Conservation (phyloP, 257 asterid genomes). For the Ligustrum vulgare region DNA sequence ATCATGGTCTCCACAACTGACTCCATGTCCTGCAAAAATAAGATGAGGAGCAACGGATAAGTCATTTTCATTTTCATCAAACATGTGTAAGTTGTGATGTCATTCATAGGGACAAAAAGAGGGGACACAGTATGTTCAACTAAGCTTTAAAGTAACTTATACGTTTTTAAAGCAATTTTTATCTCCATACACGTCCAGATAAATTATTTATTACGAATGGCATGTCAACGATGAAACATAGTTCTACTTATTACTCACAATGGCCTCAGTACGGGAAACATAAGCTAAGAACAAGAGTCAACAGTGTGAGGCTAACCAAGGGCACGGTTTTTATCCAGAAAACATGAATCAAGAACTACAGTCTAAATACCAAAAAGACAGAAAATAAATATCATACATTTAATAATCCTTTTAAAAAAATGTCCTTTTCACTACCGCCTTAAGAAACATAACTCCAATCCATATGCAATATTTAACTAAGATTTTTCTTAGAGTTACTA, state of each 20-base stretch:
- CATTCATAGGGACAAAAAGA: not conserved
- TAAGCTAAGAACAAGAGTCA: no score
- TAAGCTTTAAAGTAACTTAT: not conserved
- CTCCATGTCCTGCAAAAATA: conserved; percentile 70
- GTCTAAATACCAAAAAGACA: not conserved
- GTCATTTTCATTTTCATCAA: not conserved
- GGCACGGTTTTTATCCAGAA: not conserved
- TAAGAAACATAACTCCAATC: not conserved
- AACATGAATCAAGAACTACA: not conserved
- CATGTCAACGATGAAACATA: not conserved
- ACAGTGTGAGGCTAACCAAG: not conserved
- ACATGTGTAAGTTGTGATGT: not conserved
- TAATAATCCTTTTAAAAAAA: no score
- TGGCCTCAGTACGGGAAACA: no score
- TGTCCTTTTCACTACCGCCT: not conserved
- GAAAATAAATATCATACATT: not conserved
- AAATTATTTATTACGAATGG: not conserved
- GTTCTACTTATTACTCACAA: no score
- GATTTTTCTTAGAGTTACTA: not conserved
- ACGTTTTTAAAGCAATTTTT: not conserved
- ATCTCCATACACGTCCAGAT: no score
- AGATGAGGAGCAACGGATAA: not conserved
- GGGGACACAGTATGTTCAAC: not conserved
- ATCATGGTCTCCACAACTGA: conserved; percentile 94
- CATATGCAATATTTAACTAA: not conserved